Evolutionary conservation across 1,139 yeast species (phyloP).

Genomic region (Protomyces inundatus): DNA sequence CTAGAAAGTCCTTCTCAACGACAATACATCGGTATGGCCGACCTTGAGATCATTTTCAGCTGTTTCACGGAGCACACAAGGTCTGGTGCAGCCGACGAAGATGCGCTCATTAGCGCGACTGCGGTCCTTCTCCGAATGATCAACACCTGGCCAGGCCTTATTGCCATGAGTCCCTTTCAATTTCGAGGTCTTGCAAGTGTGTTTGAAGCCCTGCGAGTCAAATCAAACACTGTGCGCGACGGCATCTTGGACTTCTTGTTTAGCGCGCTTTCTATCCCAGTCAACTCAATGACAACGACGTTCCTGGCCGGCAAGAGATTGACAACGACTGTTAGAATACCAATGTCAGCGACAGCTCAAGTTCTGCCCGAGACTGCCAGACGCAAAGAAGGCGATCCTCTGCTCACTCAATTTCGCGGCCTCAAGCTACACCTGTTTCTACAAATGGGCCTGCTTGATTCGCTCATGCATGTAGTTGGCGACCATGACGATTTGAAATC

Average conservation of each 20-base stretch:
- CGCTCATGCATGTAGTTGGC: slow-evolving; percentile 47
- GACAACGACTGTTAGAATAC: slow-evolving; percentile 31
- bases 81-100: slow-evolving; percentile 47
- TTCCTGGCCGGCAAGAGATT: slow-evolving; percentile 40
- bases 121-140: slow-evolving; percentile 56
- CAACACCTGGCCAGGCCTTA: slow-evolving; percentile 72
- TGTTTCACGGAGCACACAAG: slow-evolving; percentile 54
- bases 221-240: slow-evolving; percentile 50
- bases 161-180: slow-evolving; percentile 56
- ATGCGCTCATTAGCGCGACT: slow-evolving; percentile 59
- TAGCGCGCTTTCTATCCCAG: slow-evolving; percentile 58
- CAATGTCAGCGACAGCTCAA: slow-evolving; percentile 7
- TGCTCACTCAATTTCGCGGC: slow-evolving; percentile 57
- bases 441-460: slow-evolving; percentile 51
- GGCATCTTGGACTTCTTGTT: slow-evolving; percentile 53
- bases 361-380: not conserved
- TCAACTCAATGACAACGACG: slow-evolving; percentile 55
- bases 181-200: slow-evolving; percentile 57
- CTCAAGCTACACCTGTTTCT: slow-evolving; percentile 52
- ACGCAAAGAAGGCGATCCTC: not conserved
- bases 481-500: slow-evolving; percentile 46
- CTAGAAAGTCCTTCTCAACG: slow-evolving; percentile 60
- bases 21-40: slow-evolving; percentile 56
- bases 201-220: slow-evolving; percentile 57
- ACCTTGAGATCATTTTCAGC: slow-evolving; percentile 58